Base-by-base conservation (phyloP, 202 grass and related monocot genomes). In the Panicum virgatum region DNA sequence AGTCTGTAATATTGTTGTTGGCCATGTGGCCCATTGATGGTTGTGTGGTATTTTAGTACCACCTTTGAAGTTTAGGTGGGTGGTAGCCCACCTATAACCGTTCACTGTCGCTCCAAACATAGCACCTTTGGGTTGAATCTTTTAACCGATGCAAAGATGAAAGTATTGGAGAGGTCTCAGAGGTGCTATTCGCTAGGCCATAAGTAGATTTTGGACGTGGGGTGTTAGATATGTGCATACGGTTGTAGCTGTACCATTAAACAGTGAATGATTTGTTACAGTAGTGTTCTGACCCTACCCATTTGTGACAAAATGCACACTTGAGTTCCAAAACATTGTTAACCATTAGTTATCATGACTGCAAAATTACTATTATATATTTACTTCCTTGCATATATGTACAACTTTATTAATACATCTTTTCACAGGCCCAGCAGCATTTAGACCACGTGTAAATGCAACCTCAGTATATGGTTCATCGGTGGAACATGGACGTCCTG, bases 341-440 rank as follows among this genome's bases (percentile, higher is more conserved):
- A 40, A 63, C 39, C 56, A 47, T 29, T 72, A 47, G 20, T 46
- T 46, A 30, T 71, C 13, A 30, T 71, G 26, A 12, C 37, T 53
- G 6, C 30, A 47, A 23, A 43, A 54, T 50, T 20, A 23, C 11
- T 82, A 7, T 57, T 60, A 56, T 18, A 66, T 76, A 13, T 42
- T 22, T 56, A 30, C 25, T 38, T 47, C 14, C 20, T 20, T 75
- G 27, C 73, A 58, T 9, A 67, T 75, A 68, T 67, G 40, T 61
- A 75, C 23, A 69, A 63, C 11, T 76, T 40, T 58, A 68, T 91
- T 66, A 52, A 27, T 54, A 27, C 79, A 48, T 88, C 45, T 68
- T 54, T 90, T 82, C 79, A 63, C 75, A 98, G 96, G 88, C 69
- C 90, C 96, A 85, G 96, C 96, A 80, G 96, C 96, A 83, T 98